Percentiles rank a stretch among this genome's conserved stretches.
phyloP scores from a whole-genome alignment of 305 asterid species.

The Rubia peregrina region DNA sequence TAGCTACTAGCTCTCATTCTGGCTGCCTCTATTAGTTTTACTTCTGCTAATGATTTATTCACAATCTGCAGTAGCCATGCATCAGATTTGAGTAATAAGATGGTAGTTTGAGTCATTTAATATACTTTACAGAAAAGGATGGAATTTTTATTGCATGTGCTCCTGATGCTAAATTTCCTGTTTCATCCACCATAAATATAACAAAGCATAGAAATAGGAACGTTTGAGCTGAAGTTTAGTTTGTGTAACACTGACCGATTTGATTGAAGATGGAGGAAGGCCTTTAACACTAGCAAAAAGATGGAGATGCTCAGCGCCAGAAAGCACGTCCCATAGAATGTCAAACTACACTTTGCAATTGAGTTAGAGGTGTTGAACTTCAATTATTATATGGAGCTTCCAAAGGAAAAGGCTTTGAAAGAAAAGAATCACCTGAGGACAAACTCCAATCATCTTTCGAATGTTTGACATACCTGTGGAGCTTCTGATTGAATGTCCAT shows the following conservation, averaged over 20 bases:
- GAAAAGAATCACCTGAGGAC: conserved; percentile 61
- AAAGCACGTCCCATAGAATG: conserved; percentile 79
- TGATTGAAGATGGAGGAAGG: conserved; percentile 49
- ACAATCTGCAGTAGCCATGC: conserved; percentile 36
- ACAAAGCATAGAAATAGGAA: neutral
- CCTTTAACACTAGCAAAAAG: conserved; percentile 91
- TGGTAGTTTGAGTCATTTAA: neutral
- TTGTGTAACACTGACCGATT: conserved; percentile 33
- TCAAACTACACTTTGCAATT: conserved; percentile 49
- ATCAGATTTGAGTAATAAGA: neutral
- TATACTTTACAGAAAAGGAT: neutral
- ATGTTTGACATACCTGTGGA: conserved; percentile 70
- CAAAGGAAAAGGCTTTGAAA: conserved; percentile 12
- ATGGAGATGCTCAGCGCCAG: conserved; percentile 75
- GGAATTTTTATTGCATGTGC: neutral
- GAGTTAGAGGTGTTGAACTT: neutral
- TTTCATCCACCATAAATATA: neutral
- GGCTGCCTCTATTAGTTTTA: conserved; percentile 66
- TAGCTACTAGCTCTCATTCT: conserved; percentile 75
- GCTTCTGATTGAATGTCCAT: conserved; percentile 71
- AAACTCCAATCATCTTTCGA: conserved; percentile 80
- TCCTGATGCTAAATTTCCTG: neutral
- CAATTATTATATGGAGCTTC: neutral
- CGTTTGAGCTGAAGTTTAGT: neutral
- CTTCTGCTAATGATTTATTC: conserved; percentile 56